Evolutionary conservation across 1,139 yeast genomes (phyloP).

Genomic region (Nadsonia commutata): DNA sequence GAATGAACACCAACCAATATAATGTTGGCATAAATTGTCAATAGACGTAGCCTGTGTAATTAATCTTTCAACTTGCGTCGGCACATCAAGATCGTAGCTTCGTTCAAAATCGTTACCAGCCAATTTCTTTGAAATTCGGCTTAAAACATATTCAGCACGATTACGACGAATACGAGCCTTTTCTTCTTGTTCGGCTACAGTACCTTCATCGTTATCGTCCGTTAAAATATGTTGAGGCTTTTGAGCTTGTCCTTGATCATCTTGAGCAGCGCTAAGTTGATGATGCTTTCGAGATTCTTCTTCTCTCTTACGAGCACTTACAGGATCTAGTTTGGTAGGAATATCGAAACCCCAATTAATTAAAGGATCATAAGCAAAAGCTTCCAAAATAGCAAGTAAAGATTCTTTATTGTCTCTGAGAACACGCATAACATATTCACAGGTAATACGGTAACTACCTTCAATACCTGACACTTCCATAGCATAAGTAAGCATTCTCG

Average conservation of each 20-base stretch:
- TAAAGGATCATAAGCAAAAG: conserved; percentile 96
- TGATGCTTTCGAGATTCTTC: conserved; percentile 30
- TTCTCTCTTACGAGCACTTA: background rate
- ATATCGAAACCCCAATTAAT: conserved; percentile 97
- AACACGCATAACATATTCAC: conserved; percentile 95
- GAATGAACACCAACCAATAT: conserved; percentile 98
- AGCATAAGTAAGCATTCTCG: conserved; percentile 94
- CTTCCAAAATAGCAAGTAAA: conserved; percentile 93
- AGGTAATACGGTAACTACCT: conserved; percentile 90
- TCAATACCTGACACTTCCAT: conserved; percentile 99
- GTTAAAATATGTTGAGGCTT: conserved; percentile 19
- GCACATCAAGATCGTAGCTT: conserved; percentile 40
- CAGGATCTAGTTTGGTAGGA: conserved; percentile 46
- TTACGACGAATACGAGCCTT: conserved; percentile 76
- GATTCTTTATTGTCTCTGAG: conserved; percentile 89
- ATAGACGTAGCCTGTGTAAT: conserved; percentile 95
- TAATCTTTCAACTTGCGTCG: conserved; percentile 83
- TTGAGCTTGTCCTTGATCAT: conserved; percentile 1
- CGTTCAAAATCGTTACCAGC: conserved; percentile 86
- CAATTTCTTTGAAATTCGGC: conserved; percentile 80
- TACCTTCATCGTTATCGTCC: conserved; percentile 39
- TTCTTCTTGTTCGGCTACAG: conserved; percentile 47
- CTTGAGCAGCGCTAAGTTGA: background rate
- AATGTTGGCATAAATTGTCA: conserved; percentile 91
- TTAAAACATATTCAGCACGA: conserved; percentile 80